Percentiles rank a stretch among this genome's conserved stretches.
Evolutionary conservation across 768 basidiomycete genomes (phyloP).

Genomic region (Lactarius indigo): DNA sequence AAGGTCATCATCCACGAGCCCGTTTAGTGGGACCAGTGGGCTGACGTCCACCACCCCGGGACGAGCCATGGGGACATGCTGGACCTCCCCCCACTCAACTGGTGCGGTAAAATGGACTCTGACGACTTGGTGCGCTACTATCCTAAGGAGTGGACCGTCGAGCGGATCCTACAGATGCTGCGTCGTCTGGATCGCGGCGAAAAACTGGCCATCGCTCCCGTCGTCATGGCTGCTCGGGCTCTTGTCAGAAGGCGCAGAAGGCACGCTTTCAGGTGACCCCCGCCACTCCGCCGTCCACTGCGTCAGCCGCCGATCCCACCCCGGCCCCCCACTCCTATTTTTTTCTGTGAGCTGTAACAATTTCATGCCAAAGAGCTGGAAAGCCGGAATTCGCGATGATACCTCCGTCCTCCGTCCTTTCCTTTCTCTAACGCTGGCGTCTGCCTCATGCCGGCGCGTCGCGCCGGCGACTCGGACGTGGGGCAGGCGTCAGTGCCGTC

Average conservation of each 20-base stretch:
- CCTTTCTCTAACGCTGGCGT: constrained; percentile 4
- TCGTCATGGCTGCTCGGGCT: neutral
- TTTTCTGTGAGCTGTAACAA: neutral
- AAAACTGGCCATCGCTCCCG: neutral
- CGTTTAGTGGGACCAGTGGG: constrained; percentile 1
- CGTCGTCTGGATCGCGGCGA: neutral
- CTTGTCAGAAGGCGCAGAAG: neutral
- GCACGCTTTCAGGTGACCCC: neutral
- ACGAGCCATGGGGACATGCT: neutral
- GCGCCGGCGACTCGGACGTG: constrained; percentile 22
- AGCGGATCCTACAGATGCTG: neutral
- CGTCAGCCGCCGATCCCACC: neutral
- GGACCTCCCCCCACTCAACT: neutral
- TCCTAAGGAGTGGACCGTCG: neutral
- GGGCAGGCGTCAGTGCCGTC: constrained; percentile 9
- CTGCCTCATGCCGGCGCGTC: constrained; percentile 9
- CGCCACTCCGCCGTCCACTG: neutral
- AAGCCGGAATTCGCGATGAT: neutral
- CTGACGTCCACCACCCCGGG: constrained; percentile 3
- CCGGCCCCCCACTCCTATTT: neutral
- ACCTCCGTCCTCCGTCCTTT: constrained; percentile 5
- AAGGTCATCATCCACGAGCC: constrained; percentile 1
- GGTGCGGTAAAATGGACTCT: neutral
- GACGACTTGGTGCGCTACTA: constrained; percentile 4
- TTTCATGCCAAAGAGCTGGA: neutral